Conservation (phyloP, 1,284 basidiomycete species). For the Rhodotorula sp. region DNA sequence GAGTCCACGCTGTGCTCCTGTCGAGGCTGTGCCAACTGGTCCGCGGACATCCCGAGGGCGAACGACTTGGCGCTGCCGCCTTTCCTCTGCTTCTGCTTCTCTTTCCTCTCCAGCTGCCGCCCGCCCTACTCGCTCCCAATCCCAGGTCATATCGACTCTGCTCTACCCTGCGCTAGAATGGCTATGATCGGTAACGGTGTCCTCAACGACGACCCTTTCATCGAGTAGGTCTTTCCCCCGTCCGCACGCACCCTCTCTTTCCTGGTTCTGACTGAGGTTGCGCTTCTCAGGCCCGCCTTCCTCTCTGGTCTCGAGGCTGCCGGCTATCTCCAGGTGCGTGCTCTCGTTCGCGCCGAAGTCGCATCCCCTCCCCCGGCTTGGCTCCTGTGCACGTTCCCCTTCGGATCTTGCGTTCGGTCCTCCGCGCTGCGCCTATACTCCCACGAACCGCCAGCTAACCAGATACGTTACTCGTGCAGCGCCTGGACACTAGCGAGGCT, state of each 20-base stretch:
- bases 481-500: constrained; percentile 31
- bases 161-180: not conserved
- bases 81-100: not conserved
- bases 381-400: no score
- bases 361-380: no score
- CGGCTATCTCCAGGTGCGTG: constrained; percentile 31
- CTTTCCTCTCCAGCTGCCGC: not conserved
- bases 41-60: constrained; percentile 2
- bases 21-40: not conserved
- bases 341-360: no score
- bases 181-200: not conserved
- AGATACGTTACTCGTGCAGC: no score
- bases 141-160: not conserved
- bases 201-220: constrained; percentile 17
- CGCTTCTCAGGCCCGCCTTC: constrained; percentile 17
- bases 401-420: no score
- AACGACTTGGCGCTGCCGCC: not conserved
- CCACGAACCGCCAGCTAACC: no score
- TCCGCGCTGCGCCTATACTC: no score
- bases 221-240: constrained; percentile 2
- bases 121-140: not conserved
- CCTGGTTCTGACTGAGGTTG: not conserved
- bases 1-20: no score
- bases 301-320: constrained; percentile 31
- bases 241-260: not conserved